Base-by-base conservation (phyloP, 2,329 filamentous ascomycete genomes). In the Furcasterigmium furcatum region DNA sequence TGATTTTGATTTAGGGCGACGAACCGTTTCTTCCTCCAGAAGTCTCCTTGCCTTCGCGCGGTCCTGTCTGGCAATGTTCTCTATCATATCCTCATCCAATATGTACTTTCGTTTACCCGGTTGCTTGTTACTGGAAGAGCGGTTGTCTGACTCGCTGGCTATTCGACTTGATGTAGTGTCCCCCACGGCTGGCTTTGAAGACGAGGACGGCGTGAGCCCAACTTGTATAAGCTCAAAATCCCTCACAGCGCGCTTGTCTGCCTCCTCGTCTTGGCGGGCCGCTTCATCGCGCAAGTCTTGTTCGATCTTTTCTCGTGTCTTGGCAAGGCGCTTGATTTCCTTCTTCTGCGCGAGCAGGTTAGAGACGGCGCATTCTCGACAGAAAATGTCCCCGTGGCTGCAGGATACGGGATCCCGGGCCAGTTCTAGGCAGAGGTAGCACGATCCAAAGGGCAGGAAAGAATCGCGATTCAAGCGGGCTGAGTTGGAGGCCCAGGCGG, bases 281-380 rank as follows among this genome's bases (percentile, higher is more conserved):
- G 74, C 73, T 4, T 79, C 76, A 49, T 87, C 85, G 5, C 76
- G 73, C 7, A 76, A 71, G 21, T 91, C 86, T 45, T 78, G 74
- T 50, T 76, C 72, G 22, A 81, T 78, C 24, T 77, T 71, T 52
- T 85, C 82, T 18, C 79, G 74, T 19, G 79, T 76, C 55, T 81
- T 86, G 49, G 89, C 88, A 3, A 88, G 61, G 0, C 94, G 81
- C 63, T 91, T 94, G 52, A 95, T 91, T 61, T 97, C 94, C 68
- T 91, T 88, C 55, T 89, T 85, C 66, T 99, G 92, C 1, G 90
- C 80, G 1, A 97, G 76, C n/a, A 99, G 83, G 58, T 97, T 96
- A 55, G 76, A 84, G 44, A 97, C 80, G 9, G 91, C 91, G 70
- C 92, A 99, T 71, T 97, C 94, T 55, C 90, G 84, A 65, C 92